Conservation (phyloP, 2,329 filamentous ascomycete species). For the Pestalotiopsis sp. region DNA sequence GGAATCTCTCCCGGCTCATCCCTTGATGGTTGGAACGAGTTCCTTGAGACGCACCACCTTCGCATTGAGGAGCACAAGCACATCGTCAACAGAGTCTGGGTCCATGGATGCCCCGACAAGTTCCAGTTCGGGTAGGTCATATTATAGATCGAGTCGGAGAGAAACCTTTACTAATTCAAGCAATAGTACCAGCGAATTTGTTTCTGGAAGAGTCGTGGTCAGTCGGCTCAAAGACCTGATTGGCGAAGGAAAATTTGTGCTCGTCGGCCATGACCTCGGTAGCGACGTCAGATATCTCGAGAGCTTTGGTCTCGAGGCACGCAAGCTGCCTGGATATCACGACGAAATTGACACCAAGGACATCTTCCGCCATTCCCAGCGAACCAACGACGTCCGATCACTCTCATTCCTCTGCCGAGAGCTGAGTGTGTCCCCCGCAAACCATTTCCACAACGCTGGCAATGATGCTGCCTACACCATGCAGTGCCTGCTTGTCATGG, state of each 20-base stretch:
- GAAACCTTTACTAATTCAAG: constrained; percentile 13
- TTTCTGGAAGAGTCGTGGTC: constrained; percentile 33
- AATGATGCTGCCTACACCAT: constrained; percentile 85
- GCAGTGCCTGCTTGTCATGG: constrained; percentile 68
- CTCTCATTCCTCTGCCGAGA: constrained; percentile 63
- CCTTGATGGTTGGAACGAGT: constrained; percentile 65
- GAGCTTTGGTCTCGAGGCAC: constrained; percentile 62
- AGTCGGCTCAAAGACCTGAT: constrained; percentile 38
- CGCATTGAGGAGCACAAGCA: constrained; percentile 69
- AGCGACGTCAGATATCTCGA: constrained; percentile 70
- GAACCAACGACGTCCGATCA: constrained; percentile 51
- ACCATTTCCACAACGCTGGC: constrained; percentile 79
- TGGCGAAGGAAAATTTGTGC: constrained; percentile 53
- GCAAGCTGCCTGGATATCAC: constrained; percentile 52
- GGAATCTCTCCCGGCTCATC: constrained; percentile 57
- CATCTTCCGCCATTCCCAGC: constrained; percentile 66
- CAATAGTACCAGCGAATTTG: constrained; percentile 42
- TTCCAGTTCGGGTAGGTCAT: constrained; percentile 74
- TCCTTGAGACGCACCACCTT: constrained; percentile 73
- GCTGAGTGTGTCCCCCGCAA: constrained; percentile 58
- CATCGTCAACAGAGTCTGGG: constrained; percentile 66
- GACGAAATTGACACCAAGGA: constrained; percentile 72
- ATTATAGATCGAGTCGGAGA: not conserved
- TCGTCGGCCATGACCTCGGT: constrained; percentile 75
- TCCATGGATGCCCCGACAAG: constrained; percentile 69